Evolutionary conservation across 129 eudicot species (phyloP).

Genomic region (Ambrosia artemisiifolia): DNA sequence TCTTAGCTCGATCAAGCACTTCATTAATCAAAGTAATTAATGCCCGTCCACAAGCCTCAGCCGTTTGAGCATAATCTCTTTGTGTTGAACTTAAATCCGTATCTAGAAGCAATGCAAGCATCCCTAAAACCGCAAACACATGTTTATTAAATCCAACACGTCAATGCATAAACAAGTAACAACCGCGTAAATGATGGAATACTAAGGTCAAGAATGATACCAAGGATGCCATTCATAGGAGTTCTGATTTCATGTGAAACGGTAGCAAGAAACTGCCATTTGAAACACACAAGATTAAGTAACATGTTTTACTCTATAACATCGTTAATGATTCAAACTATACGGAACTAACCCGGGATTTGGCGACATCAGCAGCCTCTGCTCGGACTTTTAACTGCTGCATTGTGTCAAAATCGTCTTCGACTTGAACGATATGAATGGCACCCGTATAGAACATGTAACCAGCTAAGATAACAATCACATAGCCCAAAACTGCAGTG

Average conservation of each 20-base stretch:
- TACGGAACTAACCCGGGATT: conserved; percentile 56
- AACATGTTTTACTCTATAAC: neutral
- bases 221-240: conserved; percentile 90
- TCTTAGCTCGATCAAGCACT: conserved; percentile 83
- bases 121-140: conserved; percentile 40
- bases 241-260: conserved; percentile 90
- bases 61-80: conserved; percentile 80
- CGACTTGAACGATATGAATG: conserved; percentile 57
- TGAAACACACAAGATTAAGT: neutral
- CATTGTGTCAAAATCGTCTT: conserved; percentile 67
- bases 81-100: conserved; percentile 82
- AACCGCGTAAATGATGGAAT: neutral
- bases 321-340: neutral
- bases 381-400: conserved; percentile 59
- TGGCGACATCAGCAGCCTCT: conserved; percentile 91
- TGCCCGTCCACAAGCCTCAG: conserved; percentile 81
- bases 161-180: neutral
- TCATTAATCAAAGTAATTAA: conserved; percentile 72
- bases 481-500: conserved; percentile 37
- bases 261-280: conserved; percentile 76
- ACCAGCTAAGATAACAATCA: conserved; percentile 52
- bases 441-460: conserved; percentile 54
- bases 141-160: neutral
- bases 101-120: conserved; percentile 74
- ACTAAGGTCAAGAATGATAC: conserved; percentile 16